Evolutionary conservation across 441 rosid species (phyloP).

Genomic region (Corymbia calophylla): DNA sequence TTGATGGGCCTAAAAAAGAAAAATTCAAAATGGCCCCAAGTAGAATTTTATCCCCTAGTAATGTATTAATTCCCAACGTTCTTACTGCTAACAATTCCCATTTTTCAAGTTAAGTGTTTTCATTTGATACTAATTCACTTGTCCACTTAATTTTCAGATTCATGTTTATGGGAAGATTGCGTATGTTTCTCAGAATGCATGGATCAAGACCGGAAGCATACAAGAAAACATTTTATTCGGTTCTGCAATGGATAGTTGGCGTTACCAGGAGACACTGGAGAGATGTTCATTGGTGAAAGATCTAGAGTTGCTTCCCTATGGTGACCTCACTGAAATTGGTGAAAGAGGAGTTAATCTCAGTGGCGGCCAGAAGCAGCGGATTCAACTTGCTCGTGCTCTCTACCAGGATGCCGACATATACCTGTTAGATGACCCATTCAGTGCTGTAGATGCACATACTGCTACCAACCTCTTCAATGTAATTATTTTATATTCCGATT

Average conservation of each 20-base stretch:
- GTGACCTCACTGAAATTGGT: conserved; percentile 92
- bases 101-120: background rate
- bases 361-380: conserved; percentile 95
- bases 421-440: conserved; percentile 94
- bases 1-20: background rate
- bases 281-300: conserved; percentile 84
- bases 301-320: conserved; percentile 78
- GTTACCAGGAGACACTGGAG: conserved; percentile 77
- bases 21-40: background rate
- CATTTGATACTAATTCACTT: background rate
- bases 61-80: background rate
- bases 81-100: background rate
- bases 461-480: conserved; percentile 90
- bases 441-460: conserved; percentile 97
- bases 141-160: conserved; percentile 33
- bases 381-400: conserved; percentile 96
- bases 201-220: conserved; percentile 93
- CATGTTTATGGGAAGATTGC: conserved; percentile 75
- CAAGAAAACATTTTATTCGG: conserved; percentile 87
- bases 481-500: conserved; percentile 1
- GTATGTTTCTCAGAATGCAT: conserved; percentile 92
- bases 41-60: background rate
- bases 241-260: conserved; percentile 47
- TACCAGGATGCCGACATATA: conserved; percentile 92
- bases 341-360: conserved; percentile 98